phyloP scores from a whole-genome alignment of 768 basidiomycete genomes.

The Mycena pura region DNA sequence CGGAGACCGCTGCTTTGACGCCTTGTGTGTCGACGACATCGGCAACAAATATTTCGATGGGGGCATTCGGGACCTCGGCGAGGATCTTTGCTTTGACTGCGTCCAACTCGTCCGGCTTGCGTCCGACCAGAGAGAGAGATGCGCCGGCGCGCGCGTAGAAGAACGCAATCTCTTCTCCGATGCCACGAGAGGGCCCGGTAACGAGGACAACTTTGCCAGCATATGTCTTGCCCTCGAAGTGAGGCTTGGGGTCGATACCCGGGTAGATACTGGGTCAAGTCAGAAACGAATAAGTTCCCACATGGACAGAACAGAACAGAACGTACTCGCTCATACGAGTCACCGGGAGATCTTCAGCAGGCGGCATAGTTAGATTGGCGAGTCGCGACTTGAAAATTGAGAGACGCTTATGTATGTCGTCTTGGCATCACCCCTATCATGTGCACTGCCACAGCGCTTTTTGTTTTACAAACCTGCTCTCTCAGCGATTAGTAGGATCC shows the following conservation, averaged over 20 bases:
- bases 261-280: conserved; percentile 28
- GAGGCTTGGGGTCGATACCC: conserved; percentile 31
- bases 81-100: conserved; percentile 30
- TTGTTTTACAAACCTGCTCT: background rate
- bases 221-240: conserved; percentile 25
- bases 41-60: conserved; percentile 27
- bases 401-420: background rate
- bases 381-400: background rate
- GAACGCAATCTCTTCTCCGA: conserved; percentile 33
- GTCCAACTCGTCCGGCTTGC: conserved; percentile 19
- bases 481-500: background rate
- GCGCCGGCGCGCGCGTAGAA: conserved; percentile 36
- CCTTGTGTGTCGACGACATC: conserved; percentile 32
- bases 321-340: conserved; percentile 16
- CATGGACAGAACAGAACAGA: too few species aligned
- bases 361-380: background rate
- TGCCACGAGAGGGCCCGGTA: conserved; percentile 27
- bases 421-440: background rate
- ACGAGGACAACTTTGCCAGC: conserved; percentile 34
- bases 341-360: conserved; percentile 13
- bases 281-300: background rate
- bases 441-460: background rate
- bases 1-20: conserved; percentile 31
- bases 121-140: conserved; percentile 30
- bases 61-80: conserved; percentile 2